phyloP scores from a whole-genome alignment of 202 grass and related monocot genomes.

The Hordeum pubiflorum region DNA sequence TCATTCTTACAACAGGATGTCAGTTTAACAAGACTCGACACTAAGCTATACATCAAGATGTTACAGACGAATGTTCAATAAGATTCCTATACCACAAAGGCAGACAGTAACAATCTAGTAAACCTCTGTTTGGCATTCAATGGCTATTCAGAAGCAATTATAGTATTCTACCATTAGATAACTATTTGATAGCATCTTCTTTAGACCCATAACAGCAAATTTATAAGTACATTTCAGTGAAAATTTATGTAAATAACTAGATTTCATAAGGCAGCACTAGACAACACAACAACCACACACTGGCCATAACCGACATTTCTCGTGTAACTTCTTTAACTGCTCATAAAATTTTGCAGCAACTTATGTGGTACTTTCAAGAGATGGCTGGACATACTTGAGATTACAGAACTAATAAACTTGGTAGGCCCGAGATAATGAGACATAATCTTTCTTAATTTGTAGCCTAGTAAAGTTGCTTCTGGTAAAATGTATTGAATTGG shows the following conservation, averaged over 20 bases:
- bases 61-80: background rate
- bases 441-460: background rate
- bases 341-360: background rate
- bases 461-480: slow-evolving; percentile 10
- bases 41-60: background rate
- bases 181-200: background rate
- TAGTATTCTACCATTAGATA: background rate
- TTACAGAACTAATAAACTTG: background rate
- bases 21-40: background rate
- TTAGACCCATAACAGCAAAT: background rate
- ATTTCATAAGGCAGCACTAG: background rate
- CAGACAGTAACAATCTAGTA: background rate
- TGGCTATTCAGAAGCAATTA: background rate
- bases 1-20: background rate
- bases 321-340: background rate
- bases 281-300: background rate
- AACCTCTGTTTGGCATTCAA: background rate
- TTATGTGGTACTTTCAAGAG: background rate
- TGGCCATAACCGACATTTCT: background rate
- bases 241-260: background rate
- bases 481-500: background rate
- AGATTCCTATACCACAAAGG: background rate
- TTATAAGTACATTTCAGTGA: background rate
- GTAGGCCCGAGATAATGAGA: background rate
- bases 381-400: background rate